Evolutionary conservation across 495 filamentous ascomycete genomes (phyloP), one percentile per base, ranked within the genome.

Genomic region (Beverwykella pulmonaria): DNA sequence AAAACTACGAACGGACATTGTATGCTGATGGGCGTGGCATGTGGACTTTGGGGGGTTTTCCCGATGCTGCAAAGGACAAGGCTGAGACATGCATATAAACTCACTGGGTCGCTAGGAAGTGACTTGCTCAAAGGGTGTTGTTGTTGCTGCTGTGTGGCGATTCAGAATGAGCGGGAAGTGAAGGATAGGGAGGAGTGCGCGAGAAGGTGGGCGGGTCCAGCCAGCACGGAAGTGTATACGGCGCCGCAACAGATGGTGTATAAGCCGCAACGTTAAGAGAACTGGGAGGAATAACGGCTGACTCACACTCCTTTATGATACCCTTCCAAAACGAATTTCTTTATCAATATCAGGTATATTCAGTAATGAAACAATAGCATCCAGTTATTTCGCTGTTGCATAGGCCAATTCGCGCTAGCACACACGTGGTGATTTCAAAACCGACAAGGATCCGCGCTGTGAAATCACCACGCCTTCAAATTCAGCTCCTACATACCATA

Each of bases 91-190:
- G n/a, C 61, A 29, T 75, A 75, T 55, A 69, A 71, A 32, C 48
- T 75, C 3, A 39, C 54, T 9, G 73, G 73, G 20, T 53, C 32
- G 14, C 12, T 70, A 2, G 56, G 29, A 1, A 15, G 55, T 15
- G 73, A 75, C 56, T 32, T 63, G 20, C 50, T 65, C 0, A 65
- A 36, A 25, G 56, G 52, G 1, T 71, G 69, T 53, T 75, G 71
- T 23, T 75, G 73, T 48, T 74, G 69, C 53, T 74, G 73, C 44
- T 75, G 73, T 53, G 61, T 69, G 20, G 52, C 66, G 0, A 59
- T 75, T 22, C 73, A 75, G 55, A 74, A 68, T 55, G 73, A 75
- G 58, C 27, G 63, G 53, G 73, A 75, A 58, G 58, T 75, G 3
- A 59, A 53, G 32, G 67, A 62, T 15, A 44, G 73, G 34, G 73